These are phyloP conservation scores for Fusarium continuum DNA, from an alignment of 2,329 filamentous ascomycete species.

Conservation along the genomic window DNA sequence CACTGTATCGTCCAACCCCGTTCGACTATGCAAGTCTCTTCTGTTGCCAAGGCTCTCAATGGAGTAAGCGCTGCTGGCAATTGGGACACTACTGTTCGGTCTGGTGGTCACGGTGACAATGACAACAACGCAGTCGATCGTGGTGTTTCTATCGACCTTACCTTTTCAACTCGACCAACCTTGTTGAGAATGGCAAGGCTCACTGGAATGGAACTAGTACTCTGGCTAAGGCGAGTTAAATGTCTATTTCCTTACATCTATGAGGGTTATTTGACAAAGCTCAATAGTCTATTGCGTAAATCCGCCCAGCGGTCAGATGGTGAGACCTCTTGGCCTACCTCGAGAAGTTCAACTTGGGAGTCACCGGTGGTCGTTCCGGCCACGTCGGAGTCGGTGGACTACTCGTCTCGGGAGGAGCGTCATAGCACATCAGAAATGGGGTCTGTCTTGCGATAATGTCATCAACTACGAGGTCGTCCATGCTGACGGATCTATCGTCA, in stretches of 20 bases:
- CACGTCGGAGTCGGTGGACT: conserved; percentile 5
- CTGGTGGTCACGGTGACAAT: neutral
- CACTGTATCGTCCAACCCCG: neutral
- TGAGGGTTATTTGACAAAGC: neutral
- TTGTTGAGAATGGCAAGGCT: neutral
- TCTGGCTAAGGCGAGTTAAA: neutral
- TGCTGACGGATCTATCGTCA: neutral
- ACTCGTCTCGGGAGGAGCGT: conserved; percentile 1
- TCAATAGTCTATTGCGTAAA: neutral
- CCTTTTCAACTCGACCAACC: neutral
- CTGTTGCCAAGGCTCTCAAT: neutral
- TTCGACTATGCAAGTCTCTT: neutral
- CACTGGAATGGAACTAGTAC: neutral
- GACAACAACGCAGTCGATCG: neutral
- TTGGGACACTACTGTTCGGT: neutral
- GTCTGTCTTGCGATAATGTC: conserved; percentile 10
- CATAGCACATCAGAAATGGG: neutral
- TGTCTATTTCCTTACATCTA: neutral
- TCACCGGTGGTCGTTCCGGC: neutral
- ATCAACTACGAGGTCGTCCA: neutral
- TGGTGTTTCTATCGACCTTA: neutral
- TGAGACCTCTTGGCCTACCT: neutral
- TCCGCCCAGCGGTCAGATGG: neutral
- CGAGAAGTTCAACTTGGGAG: neutral
- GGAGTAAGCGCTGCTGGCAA: neutral